These are phyloP conservation scores for Phycomyces blakesleeanus DNA, from an alignment of 192 early-diverging fungal genomes.

Conservation along the genomic window DNA sequence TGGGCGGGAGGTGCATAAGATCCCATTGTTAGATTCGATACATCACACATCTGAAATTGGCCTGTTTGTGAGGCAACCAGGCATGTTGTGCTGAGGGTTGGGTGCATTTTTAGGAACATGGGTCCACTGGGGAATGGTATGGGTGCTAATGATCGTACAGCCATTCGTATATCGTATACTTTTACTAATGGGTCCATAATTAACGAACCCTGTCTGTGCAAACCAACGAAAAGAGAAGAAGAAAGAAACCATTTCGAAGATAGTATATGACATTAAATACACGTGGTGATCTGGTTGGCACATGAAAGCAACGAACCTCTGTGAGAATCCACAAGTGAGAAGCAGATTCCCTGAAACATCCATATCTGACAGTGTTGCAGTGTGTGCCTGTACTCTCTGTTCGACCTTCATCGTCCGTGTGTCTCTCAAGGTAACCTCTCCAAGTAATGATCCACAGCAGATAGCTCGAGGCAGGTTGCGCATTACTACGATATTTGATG, in stretches of 20 bases:
- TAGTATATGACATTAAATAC: neutral
- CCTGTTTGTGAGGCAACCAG: constrained; percentile 64
- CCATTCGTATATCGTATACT: constrained; percentile 73
- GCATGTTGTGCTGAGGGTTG: constrained; percentile 58
- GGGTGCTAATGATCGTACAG: constrained; percentile 64
- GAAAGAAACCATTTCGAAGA: too few relatives aligned
- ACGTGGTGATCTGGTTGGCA: neutral
- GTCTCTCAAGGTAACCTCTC: constrained; percentile 66
- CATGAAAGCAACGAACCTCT: constrained; percentile 36
- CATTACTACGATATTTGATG: constrained; percentile 59
- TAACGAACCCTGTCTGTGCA: constrained; percentile 48
- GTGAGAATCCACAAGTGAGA: constrained; percentile 73
- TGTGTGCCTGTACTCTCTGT: constrained; percentile 66
- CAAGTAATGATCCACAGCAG: constrained; percentile 60
- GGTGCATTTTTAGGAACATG: constrained; percentile 69
- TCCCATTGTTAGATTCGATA: constrained; percentile 44
- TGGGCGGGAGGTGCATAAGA: constrained; percentile 37
- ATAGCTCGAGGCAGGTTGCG: constrained; percentile 54
- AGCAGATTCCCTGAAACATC: constrained; percentile 72
- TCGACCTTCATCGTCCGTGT: constrained; percentile 58
- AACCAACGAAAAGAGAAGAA: neutral
- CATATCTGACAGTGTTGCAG: constrained; percentile 73
- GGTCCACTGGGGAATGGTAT: constrained; percentile 68
- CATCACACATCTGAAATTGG: constrained; percentile 68
- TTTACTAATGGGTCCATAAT: constrained; percentile 77